Evolutionary conservation across 768 basidiomycete genomes (phyloP), one percentile per base, ranked within the genome.

Genomic region (Termitomyces sp.): DNA sequence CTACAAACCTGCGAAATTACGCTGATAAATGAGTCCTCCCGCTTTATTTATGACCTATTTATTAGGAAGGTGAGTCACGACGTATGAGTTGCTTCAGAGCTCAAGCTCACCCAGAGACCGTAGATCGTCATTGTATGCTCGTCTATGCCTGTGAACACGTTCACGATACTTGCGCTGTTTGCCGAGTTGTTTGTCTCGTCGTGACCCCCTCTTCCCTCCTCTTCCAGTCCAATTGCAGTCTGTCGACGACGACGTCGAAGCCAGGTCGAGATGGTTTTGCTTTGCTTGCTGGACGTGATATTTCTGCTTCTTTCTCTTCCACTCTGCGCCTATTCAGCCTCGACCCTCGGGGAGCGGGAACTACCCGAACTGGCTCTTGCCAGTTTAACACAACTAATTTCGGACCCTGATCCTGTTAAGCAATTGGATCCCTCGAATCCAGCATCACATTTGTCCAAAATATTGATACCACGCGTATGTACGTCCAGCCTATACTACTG

Each of bases 1-100:
- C 49, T 57, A 70, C 79, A 51, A 65, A 92, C 96, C 94, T 78
- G 90, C 87, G 71, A 96, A 96, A 71, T 89, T 93, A 61, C 92
- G 85, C 67, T 96, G 91, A 77, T 96, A 98, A 48, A 98, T 90
- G 38, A 98, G 84, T 7, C 97, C 97, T 32, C 97, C 97, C 15
- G 97, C 97, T 79, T 98, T 98, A 75, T 98, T 98, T 70, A 98
- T 96, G 59, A 98, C 86, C 92, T 94, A 48, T 38, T 33, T 2
- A 49, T 53, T 16, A 36, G 18, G 24, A 28, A 35, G 15, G 45
- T 49, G 15, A 35, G 35, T 36, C 20, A 4, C 33, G 45, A 38
- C 20, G 22, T 18, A 48, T 24, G 18, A 59, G 33, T 4, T 18
- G 4, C 57, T 55, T 18, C 8, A 12, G 9, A 32, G 11, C 42